Base-by-base conservation (phyloP, 202 grass and related monocot genomes). In the Carex arenaria region DNA sequence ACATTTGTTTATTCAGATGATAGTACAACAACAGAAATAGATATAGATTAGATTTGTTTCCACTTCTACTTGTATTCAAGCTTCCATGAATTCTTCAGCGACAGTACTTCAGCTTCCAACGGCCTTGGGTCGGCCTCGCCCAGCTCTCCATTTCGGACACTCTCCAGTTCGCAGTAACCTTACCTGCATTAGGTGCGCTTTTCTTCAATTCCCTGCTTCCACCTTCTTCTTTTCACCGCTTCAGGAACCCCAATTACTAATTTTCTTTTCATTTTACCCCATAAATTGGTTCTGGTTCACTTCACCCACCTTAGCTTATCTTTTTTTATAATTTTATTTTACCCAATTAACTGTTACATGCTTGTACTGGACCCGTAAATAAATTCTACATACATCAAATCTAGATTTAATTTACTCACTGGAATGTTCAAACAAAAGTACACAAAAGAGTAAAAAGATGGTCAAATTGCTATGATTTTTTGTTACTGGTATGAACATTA, bases 91-190 rank as follows among this genome's bases (percentile, higher is more conserved):
- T 38, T 15, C 40, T 52, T 75, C 79, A n/a, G 64, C 83, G 65
- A 72, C 90, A 12, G 43, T 93, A 40, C 30, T 85, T 69, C 92
- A 84, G 68, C 90, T 93, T 34, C 82, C 87, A 49, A 56, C 67
- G 34, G 79, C 78, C 3, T 15, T 59, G 31, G 62, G 28, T 55
- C 28, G 68, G 22, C 66, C 36, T n/a, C 34, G 77, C 19, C 9
- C 56, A 56, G 40, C 32, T 59, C 70, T 59, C 51, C 66, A 53
- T 13, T 30, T 10, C 14, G 20, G 14, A 1, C 49, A 68, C 79
- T 68, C 89, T 52, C 30, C 70, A 53, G 82, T 36, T 59, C 47
- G 78, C 49, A 85, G 69, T 32, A 83, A 73, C 73, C 72, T 52
- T 78, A 73, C 71, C 65, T 40, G 51, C 57, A 13, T 84, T 62